Percentiles rank a stretch among this genome's conserved stretches.
These are phyloP conservation scores for Forsythia viridissima DNA, from an alignment of 257 asterid species.

Conservation along the genomic window DNA sequence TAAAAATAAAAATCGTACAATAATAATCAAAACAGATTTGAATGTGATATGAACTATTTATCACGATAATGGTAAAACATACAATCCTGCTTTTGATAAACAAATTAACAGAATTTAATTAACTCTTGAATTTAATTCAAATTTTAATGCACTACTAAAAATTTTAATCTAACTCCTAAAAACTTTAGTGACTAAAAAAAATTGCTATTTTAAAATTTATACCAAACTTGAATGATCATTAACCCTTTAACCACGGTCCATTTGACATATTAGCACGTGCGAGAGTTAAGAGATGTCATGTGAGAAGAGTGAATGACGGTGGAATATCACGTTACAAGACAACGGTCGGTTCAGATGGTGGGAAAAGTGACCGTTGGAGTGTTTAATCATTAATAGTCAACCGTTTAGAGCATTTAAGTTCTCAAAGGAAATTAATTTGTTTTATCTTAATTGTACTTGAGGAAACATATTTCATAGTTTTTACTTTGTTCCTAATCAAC, in stretches of 20 bases:
- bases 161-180: too few relatives aligned
- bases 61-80: too few relatives aligned
- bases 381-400: constrained; percentile 24
- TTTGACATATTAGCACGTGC: not conserved
- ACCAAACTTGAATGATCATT: too few relatives aligned
- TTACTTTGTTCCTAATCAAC: constrained; percentile 9
- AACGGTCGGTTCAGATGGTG: constrained; percentile 44
- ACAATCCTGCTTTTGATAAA: too few relatives aligned
- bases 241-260: not conserved
- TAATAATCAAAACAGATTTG: too few relatives aligned
- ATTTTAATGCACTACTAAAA: not conserved
- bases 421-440: not conserved
- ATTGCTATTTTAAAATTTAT: too few relatives aligned
- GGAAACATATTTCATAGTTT: not conserved
- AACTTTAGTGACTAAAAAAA: too few relatives aligned
- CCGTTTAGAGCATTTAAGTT: not conserved
- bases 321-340: not conserved
- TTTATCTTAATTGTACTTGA: not conserved
- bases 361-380: constrained; percentile 42
- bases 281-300: not conserved
- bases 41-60: too few relatives aligned
- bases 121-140: not conserved
- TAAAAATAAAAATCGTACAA: too few relatives aligned
- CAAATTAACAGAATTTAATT: too few relatives aligned
- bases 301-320: not conserved